Base-by-base conservation (phyloP, 192 early-diverging fungal genomes). In the Kickxella alabastrina region DNA sequence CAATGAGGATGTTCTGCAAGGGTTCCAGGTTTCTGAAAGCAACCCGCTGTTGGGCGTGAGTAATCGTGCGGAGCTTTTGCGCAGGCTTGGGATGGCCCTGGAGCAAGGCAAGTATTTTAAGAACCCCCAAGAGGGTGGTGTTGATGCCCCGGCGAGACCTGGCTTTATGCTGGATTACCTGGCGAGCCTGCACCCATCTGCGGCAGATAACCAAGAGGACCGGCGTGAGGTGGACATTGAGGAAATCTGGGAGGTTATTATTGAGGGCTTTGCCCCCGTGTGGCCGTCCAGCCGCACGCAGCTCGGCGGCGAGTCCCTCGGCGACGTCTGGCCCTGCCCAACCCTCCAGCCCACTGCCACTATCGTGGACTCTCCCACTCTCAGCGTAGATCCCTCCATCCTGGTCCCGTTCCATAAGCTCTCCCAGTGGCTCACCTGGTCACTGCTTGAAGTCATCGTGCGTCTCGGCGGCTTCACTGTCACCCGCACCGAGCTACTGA, bases 381-480 rank as follows among this genome's bases (percentile, higher is more conserved):
- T n/a, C n/a, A n/a, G n/a, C n/a, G n/a, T n/a, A n/a, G n/a, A n/a
- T n/a, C n/a, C n/a, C n/a, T n/a, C n/a, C n/a, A n/a, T n/a, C 21
- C 68, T 89, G 29, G 86, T 92, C 15, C 75, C 87, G 13, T 92
- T 95, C 70, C 91, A 97, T 70, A 97, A 97, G 54, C 80, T 97
- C 38, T 91, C 92, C 6, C 94, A 97, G 63, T 97, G 94, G 94
- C 84, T 97, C 32, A 89, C 91, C 1, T 95, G 93, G 73, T 93
- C 91, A 3, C 77, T 95, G 31, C 80, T 93, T 68, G 94, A 95
- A 37, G 82, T 88, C 4, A 58, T 95, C 13, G 76, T 78, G 38
- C 74, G 78, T 18, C 64, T 89, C 35, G 62, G 57, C 21, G 52
- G 52, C 22, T 50, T 83, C 18, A 52, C 28, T 7, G 72, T 86